Base-by-base conservation (phyloP, 495 filamentous ascomycete species). In the Xylaria acuta region DNA sequence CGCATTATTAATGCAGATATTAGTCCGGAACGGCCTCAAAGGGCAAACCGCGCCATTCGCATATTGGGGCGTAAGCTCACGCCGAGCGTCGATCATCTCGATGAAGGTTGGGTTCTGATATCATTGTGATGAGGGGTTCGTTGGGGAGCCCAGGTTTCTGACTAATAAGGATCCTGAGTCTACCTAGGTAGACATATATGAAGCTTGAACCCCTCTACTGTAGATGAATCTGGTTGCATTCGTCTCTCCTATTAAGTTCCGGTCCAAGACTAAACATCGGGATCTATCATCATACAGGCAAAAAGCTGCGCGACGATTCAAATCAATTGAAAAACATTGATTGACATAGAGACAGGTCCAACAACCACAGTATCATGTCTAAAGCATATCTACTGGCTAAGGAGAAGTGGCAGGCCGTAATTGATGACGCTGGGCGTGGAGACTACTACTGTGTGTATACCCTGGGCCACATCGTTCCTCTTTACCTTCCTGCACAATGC, bases 331-430 rank as follows among this genome's bases (percentile, higher is more conserved):
- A 36, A 18, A 63, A 27, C 14, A 6, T 40, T 40, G 1, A 36
- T 40, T 41, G 25, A 64, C 4, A 32, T 18, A 62, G 18, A 18
- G 54, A 22, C 5, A 43, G 12, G 22, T 16, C 16, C 22, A 40
- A n/a, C n/a, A 18, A 36, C 45, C 22, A 14, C 32, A 12, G 0
- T 40, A 77, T 53, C 32, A 79, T 79, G 77, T 79, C 77, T 11
- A 77, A 76, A 63, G 75, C 67, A 16, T 72, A 73, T 53, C 62
- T 70, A 22, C 45, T 67, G 20, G 77, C 77, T 38, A 79, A 78
- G 69, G 77, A 79, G 67, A 79, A 79, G 72, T 79, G 75, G 38
- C 75, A 79, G 67, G 77, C 77, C 54, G 74, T 79, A 8, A 63
- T 79, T 14, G 74, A 78, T 64, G 77, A 79, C 71, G 77, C 77